Conservation (phyloP, 2,329 filamentous ascomycete species). For the Tolypocladium capitatum region DNA sequence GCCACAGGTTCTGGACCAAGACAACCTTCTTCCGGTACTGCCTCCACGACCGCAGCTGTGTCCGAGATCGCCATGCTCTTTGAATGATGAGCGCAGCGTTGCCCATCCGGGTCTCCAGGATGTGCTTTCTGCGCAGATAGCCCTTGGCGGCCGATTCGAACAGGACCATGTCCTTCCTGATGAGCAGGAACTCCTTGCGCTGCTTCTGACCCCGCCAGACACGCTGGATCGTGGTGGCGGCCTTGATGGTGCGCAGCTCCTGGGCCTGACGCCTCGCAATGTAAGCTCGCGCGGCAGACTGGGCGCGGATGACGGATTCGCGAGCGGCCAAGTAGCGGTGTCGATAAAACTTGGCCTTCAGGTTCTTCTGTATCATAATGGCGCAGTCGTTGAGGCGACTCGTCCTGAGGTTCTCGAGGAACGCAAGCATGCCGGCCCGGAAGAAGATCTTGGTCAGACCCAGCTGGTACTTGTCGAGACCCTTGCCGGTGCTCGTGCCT, state of each 20-base stretch:
- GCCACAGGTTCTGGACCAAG: conserved; percentile 85
- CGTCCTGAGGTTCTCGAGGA: conserved; percentile 87
- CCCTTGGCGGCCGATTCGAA: conserved; percentile 89
- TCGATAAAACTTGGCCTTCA: conserved; percentile 89
- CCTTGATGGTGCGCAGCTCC: conserved; percentile 69
- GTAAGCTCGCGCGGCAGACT: conserved; percentile 65
- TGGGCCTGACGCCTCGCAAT: conserved; percentile 66
- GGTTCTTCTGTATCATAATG: conserved; percentile 97
- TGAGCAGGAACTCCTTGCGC: conserved; percentile 62
- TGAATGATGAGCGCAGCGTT: conserved; percentile 89
- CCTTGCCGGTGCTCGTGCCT: conserved; percentile 59
- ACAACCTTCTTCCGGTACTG: conserved; percentile 81
- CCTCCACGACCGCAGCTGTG: conserved; percentile 68
- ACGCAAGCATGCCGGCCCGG: conserved; percentile 95
- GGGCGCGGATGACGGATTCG: conserved; percentile 65
- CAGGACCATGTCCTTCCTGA: conserved; percentile 72
- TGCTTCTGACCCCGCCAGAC: conserved; percentile 91
- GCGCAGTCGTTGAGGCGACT: conserved; percentile 84
- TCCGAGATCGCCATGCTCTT: conserved; percentile 72
- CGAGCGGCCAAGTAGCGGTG: conserved; percentile 81
- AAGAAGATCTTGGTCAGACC: conserved; percentile 99
- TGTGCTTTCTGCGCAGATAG: conserved; percentile 77
- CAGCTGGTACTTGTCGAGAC: conserved; percentile 88
- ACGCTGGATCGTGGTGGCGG: conserved; percentile 87
- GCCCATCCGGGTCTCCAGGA: conserved; percentile 85